These are phyloP conservation scores for Talaromyces verruculosus DNA, from an alignment of 2,329 filamentous ascomycete genomes.

Conservation along the genomic window DNA sequence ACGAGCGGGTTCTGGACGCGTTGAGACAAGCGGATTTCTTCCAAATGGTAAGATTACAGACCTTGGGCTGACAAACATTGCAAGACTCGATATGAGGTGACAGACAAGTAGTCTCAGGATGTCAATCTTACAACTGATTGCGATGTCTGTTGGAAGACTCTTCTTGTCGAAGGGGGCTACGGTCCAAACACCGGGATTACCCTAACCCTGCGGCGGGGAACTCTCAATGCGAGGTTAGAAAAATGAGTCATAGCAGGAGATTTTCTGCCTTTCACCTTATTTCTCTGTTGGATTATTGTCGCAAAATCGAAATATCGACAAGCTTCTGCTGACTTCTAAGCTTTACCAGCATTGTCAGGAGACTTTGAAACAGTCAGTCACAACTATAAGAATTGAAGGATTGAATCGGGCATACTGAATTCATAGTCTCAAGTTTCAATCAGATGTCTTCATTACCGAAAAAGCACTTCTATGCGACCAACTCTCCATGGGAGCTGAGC, in stretches of 20 bases:
- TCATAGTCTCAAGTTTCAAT: neutral
- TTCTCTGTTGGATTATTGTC: neutral
- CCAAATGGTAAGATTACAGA: neutral
- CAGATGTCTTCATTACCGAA: neutral
- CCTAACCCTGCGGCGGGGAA: neutral
- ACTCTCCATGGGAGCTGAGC: constrained; percentile 38
- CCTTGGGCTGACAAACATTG: neutral
- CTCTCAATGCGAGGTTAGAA: neutral
- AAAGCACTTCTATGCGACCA: constrained; percentile 34
- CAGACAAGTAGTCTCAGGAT: neutral
- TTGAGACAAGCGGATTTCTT: neutral
- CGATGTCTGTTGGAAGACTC: too few species aligned
- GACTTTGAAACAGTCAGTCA: neutral
- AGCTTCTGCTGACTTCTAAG: neutral
- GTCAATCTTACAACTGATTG: neutral
- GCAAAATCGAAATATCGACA: neutral
- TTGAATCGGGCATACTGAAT: neutral
- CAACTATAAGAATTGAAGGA: neutral
- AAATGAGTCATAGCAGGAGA: neutral
- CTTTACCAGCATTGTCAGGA: neutral
- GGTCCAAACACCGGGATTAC: neutral
- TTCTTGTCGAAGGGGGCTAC: neutral
- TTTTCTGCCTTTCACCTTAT: neutral
- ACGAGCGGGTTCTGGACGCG: neutral
- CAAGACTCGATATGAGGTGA: neutral